Conservation (phyloP, 2,329 filamentous ascomycete genomes). For the Penicillium aurantiogriseum region DNA sequence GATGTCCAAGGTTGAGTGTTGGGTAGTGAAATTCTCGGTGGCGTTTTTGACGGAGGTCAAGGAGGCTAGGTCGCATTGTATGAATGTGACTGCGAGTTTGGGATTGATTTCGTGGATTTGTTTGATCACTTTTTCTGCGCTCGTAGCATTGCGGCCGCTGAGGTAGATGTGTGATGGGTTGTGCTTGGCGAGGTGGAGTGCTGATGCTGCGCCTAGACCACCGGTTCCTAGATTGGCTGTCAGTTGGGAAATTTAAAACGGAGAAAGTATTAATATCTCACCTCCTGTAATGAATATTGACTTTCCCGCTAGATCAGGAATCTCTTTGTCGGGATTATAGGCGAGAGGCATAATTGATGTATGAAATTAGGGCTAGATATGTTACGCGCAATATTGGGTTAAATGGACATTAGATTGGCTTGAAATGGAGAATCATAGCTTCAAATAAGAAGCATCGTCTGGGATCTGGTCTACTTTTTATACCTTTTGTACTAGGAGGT, state of each 20-base stretch:
- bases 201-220: slow-evolving; percentile 46
- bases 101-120: slow-evolving; percentile 35
- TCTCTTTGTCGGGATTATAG: slow-evolving; percentile 37
- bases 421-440: background rate
- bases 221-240: slow-evolving; percentile 25
- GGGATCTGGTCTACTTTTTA: background rate
- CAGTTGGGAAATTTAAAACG: background rate
- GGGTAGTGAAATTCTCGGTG: slow-evolving; percentile 37
- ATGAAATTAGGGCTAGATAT: background rate
- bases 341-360: background rate
- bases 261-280: slow-evolving; percentile 2
- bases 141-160: slow-evolving; percentile 36
- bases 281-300: slow-evolving; percentile 52
- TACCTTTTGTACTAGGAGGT: background rate
- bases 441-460: too few species aligned
- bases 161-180: slow-evolving; percentile 38
- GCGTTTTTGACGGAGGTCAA: slow-evolving; percentile 46
- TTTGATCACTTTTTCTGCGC: slow-evolving; percentile 34
- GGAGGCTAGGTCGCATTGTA: slow-evolving; percentile 48
- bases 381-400: background rate
- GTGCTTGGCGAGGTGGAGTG: slow-evolving; percentile 43
- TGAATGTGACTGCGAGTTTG: slow-evolving; percentile 31
- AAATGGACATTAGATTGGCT: background rate
- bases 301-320: slow-evolving; percentile 42
- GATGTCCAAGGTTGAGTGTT: slow-evolving; percentile 44